Percentiles rank a stretch among this genome's conserved stretches.
Conservation (phyloP, 164 flowering plant genomes). For the Vitis rupestris region DNA sequence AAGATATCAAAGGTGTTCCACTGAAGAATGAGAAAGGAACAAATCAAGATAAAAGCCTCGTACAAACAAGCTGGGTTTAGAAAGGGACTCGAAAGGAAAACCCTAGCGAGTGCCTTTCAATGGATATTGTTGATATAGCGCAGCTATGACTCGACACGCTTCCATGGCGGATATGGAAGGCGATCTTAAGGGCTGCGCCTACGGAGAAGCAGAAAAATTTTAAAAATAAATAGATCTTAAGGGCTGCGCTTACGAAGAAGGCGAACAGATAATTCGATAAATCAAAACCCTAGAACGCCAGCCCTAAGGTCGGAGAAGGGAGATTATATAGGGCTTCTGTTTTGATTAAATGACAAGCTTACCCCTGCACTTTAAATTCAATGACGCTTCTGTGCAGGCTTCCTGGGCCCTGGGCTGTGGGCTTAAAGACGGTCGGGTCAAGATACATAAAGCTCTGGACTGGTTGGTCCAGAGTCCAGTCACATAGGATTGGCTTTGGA, state of each 20-base stretch:
- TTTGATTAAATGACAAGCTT: not conserved
- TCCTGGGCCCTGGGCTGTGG: not conserved
- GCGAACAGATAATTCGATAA: not conserved
- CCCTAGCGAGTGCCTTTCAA: conserved; percentile 24
- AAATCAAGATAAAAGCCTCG: not conserved
- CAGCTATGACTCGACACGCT: conserved; percentile 43
- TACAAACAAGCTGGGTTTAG: not conserved
- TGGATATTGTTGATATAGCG: conserved; percentile 14
- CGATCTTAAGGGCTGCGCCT: conserved; percentile 44
- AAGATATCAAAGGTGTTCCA: not conserved
- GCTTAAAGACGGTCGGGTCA: not conserved
- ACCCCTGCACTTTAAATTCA: not conserved
- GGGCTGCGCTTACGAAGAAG: conserved; percentile 22
- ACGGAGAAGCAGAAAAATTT: not conserved
- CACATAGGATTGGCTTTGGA: no score
- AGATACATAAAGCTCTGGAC: not conserved
- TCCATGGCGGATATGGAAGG: conserved; percentile 30
- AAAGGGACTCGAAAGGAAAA: conserved; percentile 25
- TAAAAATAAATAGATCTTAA: conserved; percentile 23
- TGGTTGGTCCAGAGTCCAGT: not conserved
- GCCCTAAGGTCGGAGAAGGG: no score
- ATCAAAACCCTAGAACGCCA: not conserved
- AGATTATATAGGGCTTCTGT: not conserved
- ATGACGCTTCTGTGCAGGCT: not conserved
- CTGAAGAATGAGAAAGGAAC: not conserved